phyloP scores from a whole-genome alignment of 352 stramenopile genomes.

The Globisporangium viniferum region DNA sequence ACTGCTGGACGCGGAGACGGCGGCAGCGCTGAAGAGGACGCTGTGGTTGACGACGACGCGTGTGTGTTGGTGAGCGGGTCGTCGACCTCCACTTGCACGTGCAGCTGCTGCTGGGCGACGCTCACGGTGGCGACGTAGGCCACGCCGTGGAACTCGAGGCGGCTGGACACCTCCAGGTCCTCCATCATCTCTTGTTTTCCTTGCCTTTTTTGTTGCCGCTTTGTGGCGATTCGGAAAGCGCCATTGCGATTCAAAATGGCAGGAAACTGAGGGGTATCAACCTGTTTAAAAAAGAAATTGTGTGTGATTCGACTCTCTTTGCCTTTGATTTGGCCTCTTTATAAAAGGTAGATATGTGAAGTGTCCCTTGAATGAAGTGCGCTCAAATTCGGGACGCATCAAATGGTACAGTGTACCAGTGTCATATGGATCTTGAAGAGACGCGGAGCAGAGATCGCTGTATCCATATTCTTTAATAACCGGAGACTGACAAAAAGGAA shows the following conservation, averaged over 20 bases:
- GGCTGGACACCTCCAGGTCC: slow-evolving; percentile 58
- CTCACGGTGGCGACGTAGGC: slow-evolving; percentile 71
- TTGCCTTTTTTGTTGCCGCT: neutral
- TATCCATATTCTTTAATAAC: neutral
- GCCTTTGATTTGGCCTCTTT: neutral
- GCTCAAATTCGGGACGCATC: neutral
- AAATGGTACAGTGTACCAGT: neutral
- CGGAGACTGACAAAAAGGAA: no score
- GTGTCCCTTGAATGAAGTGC: neutral
- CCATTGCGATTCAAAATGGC: slow-evolving; percentile 1
- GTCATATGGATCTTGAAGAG: neutral
- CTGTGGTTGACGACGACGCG: neutral
- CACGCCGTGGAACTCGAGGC: slow-evolving; percentile 69
- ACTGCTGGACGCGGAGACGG: neutral
- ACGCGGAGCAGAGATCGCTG: neutral
- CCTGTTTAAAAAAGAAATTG: neutral
- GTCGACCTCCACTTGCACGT: slow-evolving; percentile 68
- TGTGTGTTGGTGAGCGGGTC: slow-evolving; percentile 9
- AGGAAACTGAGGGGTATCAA: neutral
- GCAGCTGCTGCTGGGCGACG: slow-evolving; percentile 53
- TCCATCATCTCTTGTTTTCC: slow-evolving; percentile 14
- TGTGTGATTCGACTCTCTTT: neutral
- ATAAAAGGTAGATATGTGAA: neutral
- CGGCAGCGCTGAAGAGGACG: neutral
- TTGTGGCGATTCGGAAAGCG: neutral